Conservation (phyloP, 140 eudicot genomes). For the Stevia rebaudiana region DNA sequence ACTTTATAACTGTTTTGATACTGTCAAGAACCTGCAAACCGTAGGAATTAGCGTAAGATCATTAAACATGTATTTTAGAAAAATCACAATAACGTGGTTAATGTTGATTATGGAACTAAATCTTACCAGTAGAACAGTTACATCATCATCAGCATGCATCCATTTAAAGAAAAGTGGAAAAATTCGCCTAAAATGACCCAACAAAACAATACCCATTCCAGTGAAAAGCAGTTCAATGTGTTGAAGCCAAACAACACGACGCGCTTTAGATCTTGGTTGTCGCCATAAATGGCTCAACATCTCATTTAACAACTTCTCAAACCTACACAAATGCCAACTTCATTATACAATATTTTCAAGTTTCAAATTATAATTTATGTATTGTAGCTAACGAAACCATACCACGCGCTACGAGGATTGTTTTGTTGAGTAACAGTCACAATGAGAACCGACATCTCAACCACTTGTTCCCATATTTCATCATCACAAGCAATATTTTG, state of each 20-base stretch:
- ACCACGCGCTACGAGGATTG: conserved; percentile 95
- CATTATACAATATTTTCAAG: neutral
- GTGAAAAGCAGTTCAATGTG: conserved; percentile 56
- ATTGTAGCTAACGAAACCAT: conserved; percentile 1
- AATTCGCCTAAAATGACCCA: conserved; percentile 79
- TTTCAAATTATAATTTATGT: neutral
- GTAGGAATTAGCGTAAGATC: neutral
- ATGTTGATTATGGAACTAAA: neutral
- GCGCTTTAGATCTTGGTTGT: conserved; percentile 79
- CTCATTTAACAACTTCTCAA: conserved; percentile 72
- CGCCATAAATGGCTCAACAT: conserved; percentile 88
- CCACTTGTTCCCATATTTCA: conserved; percentile 79
- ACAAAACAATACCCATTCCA: conserved; percentile 63
- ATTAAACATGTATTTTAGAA: neutral
- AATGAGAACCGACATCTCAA: conserved; percentile 89
- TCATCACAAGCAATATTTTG: conserved; percentile 80
- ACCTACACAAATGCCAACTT: conserved; percentile 42
- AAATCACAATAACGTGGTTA: neutral
- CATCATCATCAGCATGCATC: conserved; percentile 95
- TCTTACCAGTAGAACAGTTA: conserved; percentile 69
- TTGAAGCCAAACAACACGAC: conserved; percentile 72
- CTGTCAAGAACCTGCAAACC: conserved; percentile 61
- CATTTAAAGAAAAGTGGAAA: conserved; percentile 88
- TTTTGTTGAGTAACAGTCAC: conserved; percentile 50
- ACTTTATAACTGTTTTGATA: conserved; percentile 51